phyloP scores from a whole-genome alignment of 2,329 filamentous ascomycete species.

The Aphanocladium album region DNA sequence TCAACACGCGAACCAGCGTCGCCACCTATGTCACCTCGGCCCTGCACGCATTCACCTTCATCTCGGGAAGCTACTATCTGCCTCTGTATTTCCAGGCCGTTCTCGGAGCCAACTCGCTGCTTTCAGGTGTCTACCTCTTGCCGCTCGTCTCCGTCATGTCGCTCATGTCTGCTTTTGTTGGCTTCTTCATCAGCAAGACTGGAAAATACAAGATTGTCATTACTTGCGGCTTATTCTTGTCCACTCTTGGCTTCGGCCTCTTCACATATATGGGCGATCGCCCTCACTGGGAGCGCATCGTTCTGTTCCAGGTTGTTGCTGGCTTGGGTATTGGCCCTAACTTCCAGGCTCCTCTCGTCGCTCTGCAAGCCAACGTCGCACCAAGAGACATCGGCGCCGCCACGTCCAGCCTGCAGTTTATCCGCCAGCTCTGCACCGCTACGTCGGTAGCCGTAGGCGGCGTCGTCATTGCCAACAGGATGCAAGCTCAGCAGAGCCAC shows the following conservation, averaged over 20 bases:
- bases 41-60: slow-evolving; percentile 72
- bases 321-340: slow-evolving; percentile 63
- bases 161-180: slow-evolving; percentile 52
- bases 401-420: slow-evolving; percentile 62
- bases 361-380: slow-evolving; percentile 58
- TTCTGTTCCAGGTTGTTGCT: slow-evolving; percentile 58
- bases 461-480: slow-evolving; percentile 74
- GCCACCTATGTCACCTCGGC: slow-evolving; percentile 63
- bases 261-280: slow-evolving; percentile 56
- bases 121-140: slow-evolving; percentile 70
- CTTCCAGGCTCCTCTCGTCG: slow-evolving; percentile 65
- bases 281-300: slow-evolving; percentile 49
- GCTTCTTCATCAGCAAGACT: slow-evolving; percentile 56
- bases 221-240: slow-evolving; percentile 51
- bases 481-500: slow-evolving; percentile 49
- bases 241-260: slow-evolving; percentile 60
- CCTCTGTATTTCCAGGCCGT: slow-evolving; percentile 82
- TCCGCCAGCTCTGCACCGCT: slow-evolving; percentile 63
- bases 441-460: slow-evolving; percentile 68
- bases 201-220: slow-evolving; percentile 62
- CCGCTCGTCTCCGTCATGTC: slow-evolving; percentile 66
- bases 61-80: slow-evolving; percentile 72
- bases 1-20: slow-evolving; percentile 60
- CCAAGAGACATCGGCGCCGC: slow-evolving; percentile 62
- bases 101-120: slow-evolving; percentile 60